Evolutionary conservation across 177 flowering plant species (phyloP), one percentile per base, ranked within the genome.

Genomic region (Tripterygium wilfordii): DNA sequence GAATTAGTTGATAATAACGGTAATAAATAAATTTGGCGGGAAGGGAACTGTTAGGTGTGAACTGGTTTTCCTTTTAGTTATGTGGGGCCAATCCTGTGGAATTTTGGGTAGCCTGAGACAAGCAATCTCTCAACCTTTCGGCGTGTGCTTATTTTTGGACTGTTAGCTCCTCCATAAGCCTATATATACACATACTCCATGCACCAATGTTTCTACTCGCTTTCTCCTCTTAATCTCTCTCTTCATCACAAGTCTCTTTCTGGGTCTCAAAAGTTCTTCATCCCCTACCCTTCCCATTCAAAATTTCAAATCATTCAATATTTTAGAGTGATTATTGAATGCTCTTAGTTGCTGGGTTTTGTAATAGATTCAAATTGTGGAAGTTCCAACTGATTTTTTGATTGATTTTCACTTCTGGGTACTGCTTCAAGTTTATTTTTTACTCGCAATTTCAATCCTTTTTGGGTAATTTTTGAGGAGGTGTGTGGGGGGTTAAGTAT

Each of bases 81-180:
- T 7, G 65, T 52, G 63, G 66, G 61, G 72, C 73, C 62, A 15
- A 42, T 27, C 15, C 44, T 59, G 71, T 64, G 84, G 78, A 80
- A 74, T 69, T 74, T 75, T 66, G 50, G 63, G 53, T 36, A 59
- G 59, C 68, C 67, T 53, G 62, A 63, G 71, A 74, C 87, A 82
- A 74, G 77, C 72, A 75, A 77, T 60, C 79, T 50, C 62, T 51
- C 28, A 20, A 41, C 57, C 88, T 82, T 85, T 85, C 88, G 86
- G 94, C 69, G 63, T 69, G 16, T 44, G 33, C 61, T 45, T 62
- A 43, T 53, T n/a, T 67, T 67, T 40, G 49, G 47, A 45, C 35
- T 28, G 28, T 31, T 51, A 31, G 40, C 57, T 26, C 57, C 17
- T 26, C 41, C 56, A 19, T 39, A 28, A 27, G 4, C 62, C 48